phyloP scores from a whole-genome alignment of 192 early-diverging fungal species.

The Coemansia sp. region DNA sequence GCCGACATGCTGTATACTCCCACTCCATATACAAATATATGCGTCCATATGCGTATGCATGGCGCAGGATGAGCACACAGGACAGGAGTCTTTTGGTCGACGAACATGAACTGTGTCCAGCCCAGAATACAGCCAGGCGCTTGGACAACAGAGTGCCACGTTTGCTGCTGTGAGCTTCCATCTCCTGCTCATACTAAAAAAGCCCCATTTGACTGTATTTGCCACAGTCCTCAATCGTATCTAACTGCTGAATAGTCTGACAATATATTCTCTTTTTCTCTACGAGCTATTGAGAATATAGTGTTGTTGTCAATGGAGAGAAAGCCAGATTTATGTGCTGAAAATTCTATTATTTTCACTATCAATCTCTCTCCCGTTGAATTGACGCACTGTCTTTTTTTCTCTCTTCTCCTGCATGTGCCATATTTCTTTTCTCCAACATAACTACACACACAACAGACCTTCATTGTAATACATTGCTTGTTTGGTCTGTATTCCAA shows the following conservation, averaged over 20 bases:
- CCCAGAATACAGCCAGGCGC: neutral
- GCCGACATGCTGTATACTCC: neutral
- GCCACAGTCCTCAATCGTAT: constrained; percentile 4
- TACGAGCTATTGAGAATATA: neutral
- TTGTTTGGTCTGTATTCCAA: neutral
- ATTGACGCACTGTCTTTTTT: constrained; percentile 1
- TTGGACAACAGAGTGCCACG: neutral
- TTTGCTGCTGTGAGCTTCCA: neutral
- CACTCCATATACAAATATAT: constrained; percentile 10
- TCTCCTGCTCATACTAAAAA: neutral
- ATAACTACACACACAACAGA: neutral
- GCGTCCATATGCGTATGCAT: constrained; percentile 7
- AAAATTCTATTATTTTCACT: neutral
- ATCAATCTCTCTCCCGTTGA: neutral
- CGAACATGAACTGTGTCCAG: neutral
- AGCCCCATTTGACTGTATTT: neutral
- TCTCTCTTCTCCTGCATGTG: constrained; percentile 1
- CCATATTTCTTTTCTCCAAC: constrained; percentile 4
- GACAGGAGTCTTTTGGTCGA: neutral
- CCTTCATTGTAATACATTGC: constrained; percentile 8
- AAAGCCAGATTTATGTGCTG: neutral
- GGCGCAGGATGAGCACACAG: constrained; percentile 8
- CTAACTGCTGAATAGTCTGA: neutral
- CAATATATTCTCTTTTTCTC: neutral
- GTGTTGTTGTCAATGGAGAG: neutral